Evolutionary conservation across 2,329 filamentous ascomycete genomes (phyloP).

Genomic region (Venturia pyrina): DNA sequence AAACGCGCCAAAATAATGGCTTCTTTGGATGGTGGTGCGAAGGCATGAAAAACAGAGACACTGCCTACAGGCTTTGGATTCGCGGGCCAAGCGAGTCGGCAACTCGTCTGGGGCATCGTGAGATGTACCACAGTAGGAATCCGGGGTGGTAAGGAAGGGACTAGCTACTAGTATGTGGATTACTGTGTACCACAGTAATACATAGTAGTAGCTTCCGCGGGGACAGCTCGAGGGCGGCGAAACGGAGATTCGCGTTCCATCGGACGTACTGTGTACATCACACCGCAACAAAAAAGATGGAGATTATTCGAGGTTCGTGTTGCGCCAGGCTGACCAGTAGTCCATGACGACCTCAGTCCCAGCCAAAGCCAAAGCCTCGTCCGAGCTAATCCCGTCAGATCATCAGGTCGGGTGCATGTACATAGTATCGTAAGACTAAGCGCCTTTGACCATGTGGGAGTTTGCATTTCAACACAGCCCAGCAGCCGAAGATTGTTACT

Average conservation of each 20-base stretch:
- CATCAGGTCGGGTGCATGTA: neutral
- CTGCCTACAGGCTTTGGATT: neutral
- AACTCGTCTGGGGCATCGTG: neutral
- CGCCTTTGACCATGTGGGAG: neutral
- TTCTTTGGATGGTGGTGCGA: too few relatives aligned
- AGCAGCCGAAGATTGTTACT: neutral
- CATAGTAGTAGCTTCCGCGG: too few relatives aligned
- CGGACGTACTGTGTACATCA: neutral
- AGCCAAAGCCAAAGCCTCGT: conserved; percentile 2
- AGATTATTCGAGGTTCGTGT: neutral
- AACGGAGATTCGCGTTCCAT: neutral
- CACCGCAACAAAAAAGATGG: neutral
- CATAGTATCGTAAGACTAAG: neutral
- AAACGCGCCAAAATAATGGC: neutral
- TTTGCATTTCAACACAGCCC: too few relatives aligned
- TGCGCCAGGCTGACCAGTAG: conserved; percentile 1
- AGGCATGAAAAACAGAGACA: neutral
- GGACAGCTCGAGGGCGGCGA: neutral
- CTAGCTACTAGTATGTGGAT: too few relatives aligned
- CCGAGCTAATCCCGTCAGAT: neutral
- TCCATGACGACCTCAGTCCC: conserved; percentile 6
- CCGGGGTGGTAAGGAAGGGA: neutral
- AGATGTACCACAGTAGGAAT: neutral
- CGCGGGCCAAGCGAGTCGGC: neutral
- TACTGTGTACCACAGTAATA: too few relatives aligned